phyloP scores from a whole-genome alignment of 352 stramenopile genomes.

The Globisporangium lucens region DNA sequence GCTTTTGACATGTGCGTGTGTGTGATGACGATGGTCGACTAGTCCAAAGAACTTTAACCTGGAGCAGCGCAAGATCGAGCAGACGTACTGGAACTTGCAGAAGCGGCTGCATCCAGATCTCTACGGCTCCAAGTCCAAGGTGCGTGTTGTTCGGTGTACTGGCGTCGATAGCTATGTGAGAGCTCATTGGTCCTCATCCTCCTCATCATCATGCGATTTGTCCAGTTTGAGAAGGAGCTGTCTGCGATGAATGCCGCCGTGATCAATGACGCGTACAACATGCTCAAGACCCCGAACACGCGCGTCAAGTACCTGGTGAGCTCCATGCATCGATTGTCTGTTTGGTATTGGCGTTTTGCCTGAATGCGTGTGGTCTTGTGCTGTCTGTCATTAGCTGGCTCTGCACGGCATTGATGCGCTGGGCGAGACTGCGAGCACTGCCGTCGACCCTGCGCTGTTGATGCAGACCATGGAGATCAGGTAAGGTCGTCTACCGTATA shows the following conservation, averaged over 20 bases:
- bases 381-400: slow-evolving; percentile 35
- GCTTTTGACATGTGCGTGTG: background rate
- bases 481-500: slow-evolving; percentile 21
- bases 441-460: slow-evolving; percentile 66
- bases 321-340: background rate
- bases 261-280: slow-evolving; percentile 86
- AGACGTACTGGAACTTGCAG: slow-evolving; percentile 86
- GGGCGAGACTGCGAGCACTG: slow-evolving; percentile 67
- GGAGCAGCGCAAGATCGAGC: slow-evolving; percentile 77
- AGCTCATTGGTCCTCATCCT: background rate
- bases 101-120: slow-evolving; percentile 84
- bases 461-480: slow-evolving; percentile 88
- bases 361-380: background rate
- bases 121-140: slow-evolving; percentile 84
- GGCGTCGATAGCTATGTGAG: background rate
- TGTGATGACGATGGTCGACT: background rate
- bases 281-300: slow-evolving; percentile 83
- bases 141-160: slow-evolving; percentile 18
- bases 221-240: slow-evolving; percentile 76
- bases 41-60: slow-evolving; percentile 81
- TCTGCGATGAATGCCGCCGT: slow-evolving; percentile 75
- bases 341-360: background rate
- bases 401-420: slow-evolving; percentile 83
- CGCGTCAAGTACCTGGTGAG: slow-evolving; percentile 82
- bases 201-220: background rate